Base-by-base conservation (phyloP, 2,329 filamentous ascomycete genomes). In the Penicillium hordei region DNA sequence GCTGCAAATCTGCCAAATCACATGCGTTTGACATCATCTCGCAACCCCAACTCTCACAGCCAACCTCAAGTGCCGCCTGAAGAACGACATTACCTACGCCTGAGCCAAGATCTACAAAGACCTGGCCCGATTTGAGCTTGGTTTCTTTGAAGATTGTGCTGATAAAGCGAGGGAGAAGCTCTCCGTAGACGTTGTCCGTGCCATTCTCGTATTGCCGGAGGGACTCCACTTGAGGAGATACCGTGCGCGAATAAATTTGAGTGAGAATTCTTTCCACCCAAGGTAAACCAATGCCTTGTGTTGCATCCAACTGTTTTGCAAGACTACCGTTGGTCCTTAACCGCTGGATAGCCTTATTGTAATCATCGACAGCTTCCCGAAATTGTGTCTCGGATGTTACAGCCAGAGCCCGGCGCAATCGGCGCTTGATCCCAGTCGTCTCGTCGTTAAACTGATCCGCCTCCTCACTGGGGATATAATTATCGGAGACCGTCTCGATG, bases 61-160 rank as follows among this genome's bases (percentile, higher is more conserved):
- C 94, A 52, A 93, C 87, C 74, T 99, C 91, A 21, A 99, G 83
- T 0, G 94, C 94, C 2, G 93, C 92, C 74, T 99, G 94, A 50
- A 99, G 80, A 27, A 94, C 92, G 3, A 97, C 93, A 71, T 97
- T 99, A 48, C 93, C 94, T 17, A 97, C 94, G 31, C 94, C 94
- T 2, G 93, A 97, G 48, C 94, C 94, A 15, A 99, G 83, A 71
- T 99, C 94, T 59, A 99, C 88, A 72, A 99, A 97, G 38, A 95
- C 86, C 66, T 95, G 89, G 49, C 88, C 84, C 0, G 90, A 93
- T 59, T 86, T 92, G 73, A 97, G 86, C 44, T 85, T 82, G 3
- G 89, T 89, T 72, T 91, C 85, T 65, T 87, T 84, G 65, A 99
- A 87, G 59, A 97, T 91, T 57, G 88, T 86, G 61, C 89, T 89